Evolutionary conservation across 2,329 filamentous ascomycete genomes (phyloP).

Genomic region (Alternaria gansuensis): DNA sequence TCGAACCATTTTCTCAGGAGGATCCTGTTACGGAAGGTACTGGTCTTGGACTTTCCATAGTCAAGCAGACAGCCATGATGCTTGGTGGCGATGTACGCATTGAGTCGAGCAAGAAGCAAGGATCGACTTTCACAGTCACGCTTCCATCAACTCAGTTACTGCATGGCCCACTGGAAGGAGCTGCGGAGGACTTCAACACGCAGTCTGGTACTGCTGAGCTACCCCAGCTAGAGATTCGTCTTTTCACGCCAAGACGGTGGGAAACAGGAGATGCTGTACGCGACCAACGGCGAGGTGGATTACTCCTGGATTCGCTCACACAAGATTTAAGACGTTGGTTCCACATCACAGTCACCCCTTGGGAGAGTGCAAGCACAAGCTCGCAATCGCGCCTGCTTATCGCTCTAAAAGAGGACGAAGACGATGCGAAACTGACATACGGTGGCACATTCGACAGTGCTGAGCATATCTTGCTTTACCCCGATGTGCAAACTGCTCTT

Average conservation of each 20-base stretch:
- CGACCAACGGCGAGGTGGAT: background rate
- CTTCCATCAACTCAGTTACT: conserved; percentile 8
- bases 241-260: conserved; percentile 13
- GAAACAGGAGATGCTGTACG: background rate
- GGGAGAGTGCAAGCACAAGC: conserved; percentile 5
- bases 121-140: conserved; percentile 12
- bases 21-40: conserved; percentile 14
- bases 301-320: conserved; percentile 8
- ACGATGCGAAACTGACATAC: background rate
- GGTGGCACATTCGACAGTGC: background rate
- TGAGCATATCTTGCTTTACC: conserved; percentile 11
- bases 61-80: conserved; percentile 15
- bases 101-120: conserved; percentile 11
- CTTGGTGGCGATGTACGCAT: conserved; percentile 7
- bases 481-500: conserved; percentile 3
- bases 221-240: conserved; percentile 5
- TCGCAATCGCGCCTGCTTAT: conserved; percentile 6
- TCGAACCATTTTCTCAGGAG: conserved; percentile 19
- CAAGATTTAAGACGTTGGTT: conserved; percentile 14
- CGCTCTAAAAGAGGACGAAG: conserved; percentile 10
- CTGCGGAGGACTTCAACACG: background rate
- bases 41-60: conserved; percentile 18
- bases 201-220: background rate
- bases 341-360: conserved; percentile 1
- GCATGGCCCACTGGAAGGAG: background rate